Evolutionary conservation across 129 eudicot genomes (phyloP).

Genomic region (Helianthus tuberosus): DNA sequence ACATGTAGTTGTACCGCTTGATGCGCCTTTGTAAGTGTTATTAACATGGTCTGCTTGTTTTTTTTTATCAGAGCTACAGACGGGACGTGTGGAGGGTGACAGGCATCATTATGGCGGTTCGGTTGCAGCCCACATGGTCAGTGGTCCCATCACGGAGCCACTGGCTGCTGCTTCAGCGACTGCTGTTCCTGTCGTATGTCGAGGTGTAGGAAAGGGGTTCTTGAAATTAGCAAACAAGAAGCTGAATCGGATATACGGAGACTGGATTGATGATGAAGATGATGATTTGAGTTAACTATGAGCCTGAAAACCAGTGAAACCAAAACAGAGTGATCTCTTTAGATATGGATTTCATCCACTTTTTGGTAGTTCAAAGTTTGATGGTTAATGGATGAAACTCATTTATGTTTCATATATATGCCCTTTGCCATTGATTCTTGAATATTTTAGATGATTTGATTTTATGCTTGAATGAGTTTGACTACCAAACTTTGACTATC

Average conservation of each 20-base stretch:
- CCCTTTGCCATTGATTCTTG: not conserved
- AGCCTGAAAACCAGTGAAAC: conserved; percentile 6
- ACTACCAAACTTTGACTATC: not conserved
- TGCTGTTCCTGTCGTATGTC: conserved; percentile 29
- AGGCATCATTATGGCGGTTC: conserved; percentile 18
- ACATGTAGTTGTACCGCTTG: not conserved
- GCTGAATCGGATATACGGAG: conserved; percentile 69
- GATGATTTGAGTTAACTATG: conserved; percentile 17
- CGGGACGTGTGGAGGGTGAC: conserved; percentile 42
- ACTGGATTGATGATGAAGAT: conserved; percentile 73
- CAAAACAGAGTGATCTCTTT: not conserved
- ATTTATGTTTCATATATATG: not conserved
- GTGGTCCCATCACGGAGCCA: conserved; percentile 12
- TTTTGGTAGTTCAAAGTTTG: not conserved
- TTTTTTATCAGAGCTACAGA: conserved; percentile 51
- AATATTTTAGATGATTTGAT: not conserved
- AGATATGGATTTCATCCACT: not conserved
- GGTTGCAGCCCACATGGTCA: conserved; percentile 24
- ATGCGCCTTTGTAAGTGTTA: not conserved
- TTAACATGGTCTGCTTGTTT: conserved; percentile 1
- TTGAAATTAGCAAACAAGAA: conserved; percentile 54
- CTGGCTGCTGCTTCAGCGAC: conserved; percentile 25
- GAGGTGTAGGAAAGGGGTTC: conserved; percentile 27
- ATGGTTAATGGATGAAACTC: conserved; percentile 4
- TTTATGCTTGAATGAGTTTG: conserved; percentile 1